These are phyloP conservation scores for Neopestalotiopsis rosae DNA, from an alignment of 2,329 filamentous ascomycete species.

Conservation along the genomic window DNA sequence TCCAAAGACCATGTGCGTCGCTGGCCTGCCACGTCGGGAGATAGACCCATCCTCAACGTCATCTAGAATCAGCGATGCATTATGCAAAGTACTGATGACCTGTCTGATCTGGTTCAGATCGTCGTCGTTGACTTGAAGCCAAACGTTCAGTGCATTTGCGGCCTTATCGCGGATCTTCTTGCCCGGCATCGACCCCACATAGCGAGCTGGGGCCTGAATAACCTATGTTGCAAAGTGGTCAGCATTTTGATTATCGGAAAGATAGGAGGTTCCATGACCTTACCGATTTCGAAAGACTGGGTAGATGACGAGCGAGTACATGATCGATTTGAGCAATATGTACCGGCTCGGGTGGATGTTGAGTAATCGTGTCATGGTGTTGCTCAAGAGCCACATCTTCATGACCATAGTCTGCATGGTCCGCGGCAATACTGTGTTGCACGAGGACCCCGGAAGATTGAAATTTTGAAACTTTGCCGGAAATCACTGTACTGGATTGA, in stretches of 20 bases:
- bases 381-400: no score
- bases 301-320: no score
- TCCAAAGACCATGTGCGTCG: constrained; percentile 43
- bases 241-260: background rate
- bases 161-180: constrained; percentile 31
- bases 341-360: no score
- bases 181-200: constrained; percentile 32
- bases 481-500: no score
- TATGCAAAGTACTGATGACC: constrained; percentile 35
- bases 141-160: constrained; percentile 36
- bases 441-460: no score
- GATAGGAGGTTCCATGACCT: no score
- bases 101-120: constrained; percentile 28
- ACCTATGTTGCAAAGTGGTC: background rate
- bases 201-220: constrained; percentile 18
- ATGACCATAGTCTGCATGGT: no score
- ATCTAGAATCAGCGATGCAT: constrained; percentile 41
- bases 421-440: no score
- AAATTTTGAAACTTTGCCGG: no score
- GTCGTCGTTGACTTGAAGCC: constrained; percentile 31
- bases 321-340: no score
- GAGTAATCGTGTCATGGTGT: no score
- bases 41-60: constrained; percentile 44
- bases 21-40: constrained; percentile 39
- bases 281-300: no score